Base-by-base conservation (phyloP, 2,329 filamentous ascomycete species). In the Phialophora chinensis region DNA sequence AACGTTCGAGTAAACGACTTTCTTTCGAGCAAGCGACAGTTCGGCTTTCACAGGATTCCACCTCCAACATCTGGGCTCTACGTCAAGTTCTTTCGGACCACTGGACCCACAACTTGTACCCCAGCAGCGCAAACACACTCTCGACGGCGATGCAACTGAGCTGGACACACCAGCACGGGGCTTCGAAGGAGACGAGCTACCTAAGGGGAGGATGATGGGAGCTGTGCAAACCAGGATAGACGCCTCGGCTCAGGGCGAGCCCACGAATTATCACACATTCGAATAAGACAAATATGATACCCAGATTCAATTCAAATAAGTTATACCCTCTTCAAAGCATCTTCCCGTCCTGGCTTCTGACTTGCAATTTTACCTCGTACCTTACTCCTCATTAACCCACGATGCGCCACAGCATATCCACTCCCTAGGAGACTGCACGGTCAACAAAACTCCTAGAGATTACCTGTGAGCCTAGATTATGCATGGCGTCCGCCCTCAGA, bases 241-340 rank as follows among this genome's bases (percentile, higher is more conserved):
- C 8, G 38, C 38, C 17, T 5, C 6, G 17, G 17, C 17, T 44
- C 38, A 20, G 14, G 14, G 17, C 38, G 17, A n/a, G 38, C 38
- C n/a, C 38, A n/a, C 38, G 8, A 20, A 27, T 52, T 17, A 52
- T 17, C 20, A 52, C 20, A 52, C 23, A 4, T 29, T 52, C 25
- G 49, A 23, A 23, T 52, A 12, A 52, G 49, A 52, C 49, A 52
- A 3, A 27, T 29, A 10, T 52, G 49, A 52, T 52, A 52, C 49
- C 49, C 49, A 52, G 11, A 23, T 52, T 27, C 49, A 52, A 52
- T 52, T 27, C 20, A 14, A 25, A 8, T 5, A 44, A 44, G 38
- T 7, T 44, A n/a, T 35, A 44, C 38, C 17, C 14, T 44, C 14
- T 6, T 44, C 38, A n/a, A 20, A 2, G 4, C 38, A 8, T n/a